These are phyloP conservation scores for Solanum virginianum DNA, from an alignment of 257 asterid genomes.

Conservation along the genomic window DNA sequence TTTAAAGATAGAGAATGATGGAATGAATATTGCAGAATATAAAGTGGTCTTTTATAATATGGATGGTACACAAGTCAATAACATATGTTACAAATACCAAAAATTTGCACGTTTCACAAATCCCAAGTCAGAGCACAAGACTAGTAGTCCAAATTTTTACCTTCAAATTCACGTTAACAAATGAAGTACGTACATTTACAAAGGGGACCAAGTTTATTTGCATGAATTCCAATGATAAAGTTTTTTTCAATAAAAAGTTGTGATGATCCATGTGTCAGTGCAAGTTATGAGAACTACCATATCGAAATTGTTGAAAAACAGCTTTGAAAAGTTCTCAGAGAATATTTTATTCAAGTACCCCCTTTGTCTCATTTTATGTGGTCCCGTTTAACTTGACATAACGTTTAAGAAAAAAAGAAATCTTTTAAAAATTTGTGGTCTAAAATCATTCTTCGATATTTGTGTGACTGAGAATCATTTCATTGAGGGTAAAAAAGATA, in stretches of 20 bases:
- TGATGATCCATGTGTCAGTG: conserved; percentile 17
- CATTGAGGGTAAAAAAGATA: no score
- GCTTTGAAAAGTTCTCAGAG: background rate
- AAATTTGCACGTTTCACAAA: conserved; percentile 6
- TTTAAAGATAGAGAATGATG: conserved; percentile 16
- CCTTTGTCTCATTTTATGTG: no score
- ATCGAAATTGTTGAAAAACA: conserved; percentile 1
- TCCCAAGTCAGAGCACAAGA: conserved; percentile 31
- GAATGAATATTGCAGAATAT: background rate
- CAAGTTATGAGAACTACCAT: conserved; percentile 3
- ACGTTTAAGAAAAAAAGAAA: no score
- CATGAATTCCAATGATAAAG: conserved; percentile 29
- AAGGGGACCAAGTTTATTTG: conserved; percentile 18
- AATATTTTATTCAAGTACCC: no score
- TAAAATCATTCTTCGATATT: no score
- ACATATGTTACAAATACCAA: conserved; percentile 22
- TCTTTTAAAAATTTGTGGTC: no score
- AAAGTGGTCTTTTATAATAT: conserved; percentile 35
- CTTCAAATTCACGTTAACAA: conserved; percentile 38
- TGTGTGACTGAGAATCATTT: no score
- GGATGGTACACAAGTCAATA: conserved; percentile 35
- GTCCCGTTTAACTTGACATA: no score
- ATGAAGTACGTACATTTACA: conserved; percentile 20
- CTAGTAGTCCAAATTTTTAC: conserved; percentile 21
- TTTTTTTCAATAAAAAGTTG: conserved; percentile 4